Percentiles rank a stretch among this genome's conserved stretches.
Conservation (phyloP, 2,329 filamentous ascomycete genomes). For the Septoria linicola region DNA sequence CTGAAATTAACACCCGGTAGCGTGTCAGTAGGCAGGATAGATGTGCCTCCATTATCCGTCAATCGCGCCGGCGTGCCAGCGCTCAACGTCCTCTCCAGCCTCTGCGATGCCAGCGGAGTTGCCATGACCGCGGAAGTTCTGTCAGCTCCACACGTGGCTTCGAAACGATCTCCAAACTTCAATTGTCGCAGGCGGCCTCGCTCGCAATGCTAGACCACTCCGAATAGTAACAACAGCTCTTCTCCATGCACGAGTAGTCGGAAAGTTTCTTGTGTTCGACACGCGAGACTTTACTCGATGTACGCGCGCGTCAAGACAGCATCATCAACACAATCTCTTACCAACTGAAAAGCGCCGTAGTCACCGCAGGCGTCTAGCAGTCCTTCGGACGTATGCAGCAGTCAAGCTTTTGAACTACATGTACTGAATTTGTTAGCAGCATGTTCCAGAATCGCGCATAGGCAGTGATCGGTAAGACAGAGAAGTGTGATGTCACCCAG, state of each 20-base stretch:
- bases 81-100: slow-evolving; percentile 1
- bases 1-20: slow-evolving; percentile 24
- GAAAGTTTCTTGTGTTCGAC: no score
- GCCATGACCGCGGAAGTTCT: no score
- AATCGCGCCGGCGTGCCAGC: slow-evolving; percentile 11
- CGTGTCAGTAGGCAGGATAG: slow-evolving; percentile 22
- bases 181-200: neutral
- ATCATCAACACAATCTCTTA: no score
- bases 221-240: no score
- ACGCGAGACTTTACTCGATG: no score
- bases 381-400: neutral
- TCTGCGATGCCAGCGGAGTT: neutral
- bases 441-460: neutral
- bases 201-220: no score
- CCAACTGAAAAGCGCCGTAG: no score
- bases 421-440: neutral
- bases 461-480: neutral
- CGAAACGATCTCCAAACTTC: neutral
- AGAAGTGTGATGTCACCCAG: neutral
- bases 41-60: slow-evolving; percentile 10
- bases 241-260: no score
- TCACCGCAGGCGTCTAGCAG: neutral
- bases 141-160: neutral
- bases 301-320: no score
- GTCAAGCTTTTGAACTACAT: neutral